Evolutionary conservation across 1,139 yeast species (phyloP).

Genomic region (Geotrichum cucujoidarum): DNA sequence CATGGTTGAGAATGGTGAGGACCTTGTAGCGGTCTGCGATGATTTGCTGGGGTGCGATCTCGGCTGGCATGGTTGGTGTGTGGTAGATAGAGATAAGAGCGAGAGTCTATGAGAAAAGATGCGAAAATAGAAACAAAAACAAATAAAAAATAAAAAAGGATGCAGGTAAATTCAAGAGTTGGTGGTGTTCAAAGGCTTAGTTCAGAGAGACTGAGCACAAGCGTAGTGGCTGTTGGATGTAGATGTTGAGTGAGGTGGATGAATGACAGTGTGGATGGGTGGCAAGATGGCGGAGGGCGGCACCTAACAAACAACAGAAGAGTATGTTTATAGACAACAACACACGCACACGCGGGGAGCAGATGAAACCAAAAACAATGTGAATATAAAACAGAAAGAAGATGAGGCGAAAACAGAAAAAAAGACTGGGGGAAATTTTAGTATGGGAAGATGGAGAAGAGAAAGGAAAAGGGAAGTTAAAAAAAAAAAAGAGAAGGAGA

Average conservation of each 20-base stretch:
- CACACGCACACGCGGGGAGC: too few relatives aligned
- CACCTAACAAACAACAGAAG: too few relatives aligned
- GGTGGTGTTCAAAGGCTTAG: too few relatives aligned
- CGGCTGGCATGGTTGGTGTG: slow-evolving; percentile 1
- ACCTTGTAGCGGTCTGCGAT: slow-evolving; percentile 60
- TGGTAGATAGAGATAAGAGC: slow-evolving; percentile 2
- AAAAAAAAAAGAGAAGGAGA: not conserved
- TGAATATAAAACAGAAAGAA: slow-evolving; percentile 3
- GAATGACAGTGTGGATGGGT: not conserved
- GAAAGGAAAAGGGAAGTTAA: not conserved
- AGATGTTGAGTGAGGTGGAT: too few relatives aligned
- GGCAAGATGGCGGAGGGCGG: slow-evolving; percentile 7
- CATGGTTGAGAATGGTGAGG: slow-evolving; percentile 78
- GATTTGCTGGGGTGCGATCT: slow-evolving; percentile 12
- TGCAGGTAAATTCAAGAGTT: too few relatives aligned
- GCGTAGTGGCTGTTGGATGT: too few relatives aligned
- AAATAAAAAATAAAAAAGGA: slow-evolving; percentile 1
- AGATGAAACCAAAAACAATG: slow-evolving; percentile 5
- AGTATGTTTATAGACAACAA: too few relatives aligned
- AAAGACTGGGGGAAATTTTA: slow-evolving; percentile 3
- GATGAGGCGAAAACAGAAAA: not conserved
- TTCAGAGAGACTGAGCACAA: too few relatives aligned
- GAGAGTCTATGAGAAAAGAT: not conserved
- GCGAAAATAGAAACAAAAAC: slow-evolving; percentile 1
- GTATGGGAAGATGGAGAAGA: not conserved